phyloP scores from a whole-genome alignment of 768 basidiomycete species.

The Panaeolus papilionaceus region DNA sequence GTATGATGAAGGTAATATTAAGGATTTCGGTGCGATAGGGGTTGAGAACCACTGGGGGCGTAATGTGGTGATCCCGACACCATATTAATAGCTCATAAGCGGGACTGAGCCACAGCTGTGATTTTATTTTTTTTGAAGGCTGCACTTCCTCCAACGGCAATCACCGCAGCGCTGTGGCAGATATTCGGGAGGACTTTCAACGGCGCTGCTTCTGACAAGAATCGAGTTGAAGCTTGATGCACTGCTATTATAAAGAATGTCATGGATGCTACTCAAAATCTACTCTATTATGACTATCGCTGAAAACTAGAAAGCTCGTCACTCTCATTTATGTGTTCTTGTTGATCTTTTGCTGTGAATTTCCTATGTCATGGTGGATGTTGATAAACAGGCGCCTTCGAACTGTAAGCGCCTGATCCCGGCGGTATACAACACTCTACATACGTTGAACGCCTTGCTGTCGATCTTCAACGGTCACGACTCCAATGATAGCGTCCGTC shows the following conservation, averaged over 20 bases:
- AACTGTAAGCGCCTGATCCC: neutral
- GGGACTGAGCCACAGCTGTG: too few species aligned
- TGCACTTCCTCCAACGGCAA: too few species aligned
- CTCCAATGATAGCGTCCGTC: conserved; percentile 54
- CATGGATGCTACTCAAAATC: conserved; percentile 37
- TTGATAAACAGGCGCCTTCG: conserved; percentile 43
- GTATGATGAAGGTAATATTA: conserved; percentile 18
- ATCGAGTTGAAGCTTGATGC: too few species aligned
- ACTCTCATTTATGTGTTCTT: conserved; percentile 27
- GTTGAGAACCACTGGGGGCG: too few species aligned
- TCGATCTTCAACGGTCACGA: conserved; percentile 53
- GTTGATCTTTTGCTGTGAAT: conserved; percentile 52
- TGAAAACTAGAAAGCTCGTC: conserved; percentile 6
- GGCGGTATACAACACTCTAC: conserved; percentile 11
- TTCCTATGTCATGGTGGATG: conserved; percentile 46
- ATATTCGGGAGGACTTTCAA: conserved; percentile 18
- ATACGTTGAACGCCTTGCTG: conserved; percentile 48
- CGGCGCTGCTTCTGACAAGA: conserved; percentile 17
- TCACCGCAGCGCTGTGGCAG: too few species aligned
- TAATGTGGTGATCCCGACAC: too few species aligned
- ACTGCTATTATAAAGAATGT: conserved; percentile 38
- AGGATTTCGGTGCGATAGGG: too few species aligned
- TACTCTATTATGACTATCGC: conserved; percentile 39
- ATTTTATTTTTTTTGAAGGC: too few species aligned
- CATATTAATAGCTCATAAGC: too few species aligned